A percentile compares a stretch with the other conserved stretches of the same genome.
phyloP scores from a whole-genome alignment of 495 filamentous ascomycete species.

The Aspergillus hancockii region DNA sequence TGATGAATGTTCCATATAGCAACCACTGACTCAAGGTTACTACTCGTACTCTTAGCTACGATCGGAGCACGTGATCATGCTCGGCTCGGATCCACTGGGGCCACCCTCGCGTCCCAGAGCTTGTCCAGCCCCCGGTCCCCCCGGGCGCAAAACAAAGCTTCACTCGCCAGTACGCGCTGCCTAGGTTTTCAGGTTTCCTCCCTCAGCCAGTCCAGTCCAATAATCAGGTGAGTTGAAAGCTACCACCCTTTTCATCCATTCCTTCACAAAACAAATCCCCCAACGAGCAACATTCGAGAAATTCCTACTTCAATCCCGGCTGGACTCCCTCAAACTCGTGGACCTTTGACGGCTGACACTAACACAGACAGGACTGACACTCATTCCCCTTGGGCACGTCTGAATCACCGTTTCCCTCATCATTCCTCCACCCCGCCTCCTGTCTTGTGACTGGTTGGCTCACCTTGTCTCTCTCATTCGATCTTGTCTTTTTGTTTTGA shows the following conservation, averaged over 20 bases:
- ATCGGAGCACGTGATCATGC: not conserved
- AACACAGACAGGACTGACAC: not conserved
- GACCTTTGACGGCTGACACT: not conserved
- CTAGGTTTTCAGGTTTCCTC: not conserved
- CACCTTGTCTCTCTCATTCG: conserved; percentile 1
- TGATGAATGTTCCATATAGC: too few species aligned
- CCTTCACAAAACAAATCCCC: not conserved
- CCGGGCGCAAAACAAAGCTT: conserved; percentile 6
- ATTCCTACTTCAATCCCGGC: too few species aligned
- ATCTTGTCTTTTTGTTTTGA: conserved; percentile 10
- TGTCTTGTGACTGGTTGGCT: conserved; percentile 8
- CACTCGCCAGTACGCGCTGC: not conserved
- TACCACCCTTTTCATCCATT: not conserved
- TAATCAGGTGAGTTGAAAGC: not conserved
- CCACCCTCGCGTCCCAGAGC: not conserved
- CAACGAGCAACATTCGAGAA: too few species aligned
- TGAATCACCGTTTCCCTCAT: not conserved
- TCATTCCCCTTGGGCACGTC: conserved; percentile 6
- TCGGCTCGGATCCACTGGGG: not conserved
- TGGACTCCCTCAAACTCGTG: too few species aligned
- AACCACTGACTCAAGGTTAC: not conserved
- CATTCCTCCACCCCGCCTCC: conserved; percentile 9
- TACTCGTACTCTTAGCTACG: too few species aligned
- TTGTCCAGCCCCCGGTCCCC: not conserved
- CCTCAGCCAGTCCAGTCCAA: not conserved